Evolutionary conservation across 192 early-diverging fungal species (phyloP).

Genomic region (Backusella tuberculispora): DNA sequence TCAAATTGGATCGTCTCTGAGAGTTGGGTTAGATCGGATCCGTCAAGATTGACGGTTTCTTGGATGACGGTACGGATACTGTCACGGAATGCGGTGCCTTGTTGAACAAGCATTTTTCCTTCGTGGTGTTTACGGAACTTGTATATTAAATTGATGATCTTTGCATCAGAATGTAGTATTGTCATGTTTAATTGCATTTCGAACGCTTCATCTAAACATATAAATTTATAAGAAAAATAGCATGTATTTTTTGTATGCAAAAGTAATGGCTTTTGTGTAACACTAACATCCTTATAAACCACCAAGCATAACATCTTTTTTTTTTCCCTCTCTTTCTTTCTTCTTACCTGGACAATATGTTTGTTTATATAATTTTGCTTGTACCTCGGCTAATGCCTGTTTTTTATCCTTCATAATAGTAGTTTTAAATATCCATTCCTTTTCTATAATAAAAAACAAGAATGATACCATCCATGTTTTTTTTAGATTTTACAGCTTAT

Average conservation of each 20-base stretch:
- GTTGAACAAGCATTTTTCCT: conserved; percentile 45
- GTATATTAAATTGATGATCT: conserved; percentile 33
- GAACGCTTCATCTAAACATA: conserved; percentile 27
- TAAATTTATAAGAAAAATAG: not conserved
- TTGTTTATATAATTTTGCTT: conserved; percentile 42
- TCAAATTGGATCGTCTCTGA: conserved; percentile 29
- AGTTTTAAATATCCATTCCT: conserved; percentile 39
- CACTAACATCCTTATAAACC: not conserved
- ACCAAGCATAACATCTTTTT: not conserved
- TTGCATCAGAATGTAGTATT: conserved; percentile 29
- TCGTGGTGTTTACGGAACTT: conserved; percentile 52
- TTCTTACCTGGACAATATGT: conserved; percentile 44
- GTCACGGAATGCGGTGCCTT: conserved; percentile 43
- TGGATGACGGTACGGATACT: conserved; percentile 35
- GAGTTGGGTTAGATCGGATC: conserved; percentile 4
- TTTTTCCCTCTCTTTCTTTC: not conserved
- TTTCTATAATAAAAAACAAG: not conserved
- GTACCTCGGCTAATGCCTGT: conserved; percentile 29
- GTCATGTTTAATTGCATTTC: conserved; percentile 38
- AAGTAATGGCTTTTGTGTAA: too few species aligned
- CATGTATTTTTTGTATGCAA: not conserved
- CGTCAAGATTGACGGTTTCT: not conserved
- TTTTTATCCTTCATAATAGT: conserved; percentile 39
- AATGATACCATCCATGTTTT: too few species aligned
- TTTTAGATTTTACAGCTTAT: not conserved